A percentile compares a stretch with the other conserved stretches of the same genome.
phyloP scores from a whole-genome alignment of 2,329 filamentous ascomycete genomes.

The Talaromyces sp. region DNA sequence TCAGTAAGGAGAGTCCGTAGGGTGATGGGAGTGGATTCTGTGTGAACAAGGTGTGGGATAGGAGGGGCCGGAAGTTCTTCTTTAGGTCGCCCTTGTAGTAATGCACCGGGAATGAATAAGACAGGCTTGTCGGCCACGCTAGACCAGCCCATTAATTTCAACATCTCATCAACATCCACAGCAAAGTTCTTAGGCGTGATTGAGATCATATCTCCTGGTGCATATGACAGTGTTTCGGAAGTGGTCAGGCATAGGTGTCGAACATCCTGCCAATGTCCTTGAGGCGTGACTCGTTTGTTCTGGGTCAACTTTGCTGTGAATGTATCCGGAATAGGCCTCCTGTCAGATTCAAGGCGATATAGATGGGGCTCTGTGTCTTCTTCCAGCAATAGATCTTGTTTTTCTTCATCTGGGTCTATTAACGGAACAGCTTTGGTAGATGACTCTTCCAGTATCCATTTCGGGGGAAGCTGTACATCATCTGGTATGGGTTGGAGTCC shows the following conservation, averaged over 20 bases:
- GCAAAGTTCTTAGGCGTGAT: constrained; percentile 87
- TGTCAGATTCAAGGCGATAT: constrained; percentile 36
- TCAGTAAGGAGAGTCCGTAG: constrained; percentile 73
- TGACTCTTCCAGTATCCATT: constrained; percentile 55
- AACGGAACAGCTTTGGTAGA: constrained; percentile 6
- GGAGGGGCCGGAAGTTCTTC: constrained; percentile 27
- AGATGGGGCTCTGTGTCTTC: constrained; percentile 8
- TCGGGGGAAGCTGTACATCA: constrained; percentile 70
- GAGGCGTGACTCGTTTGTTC: constrained; percentile 74
- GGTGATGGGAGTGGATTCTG: constrained; percentile 47
- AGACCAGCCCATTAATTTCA: constrained; percentile 76
- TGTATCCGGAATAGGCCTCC: constrained; percentile 58
- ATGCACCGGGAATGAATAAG: constrained; percentile 43
- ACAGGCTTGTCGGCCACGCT: constrained; percentile 67
- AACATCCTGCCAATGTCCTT: constrained; percentile 88
- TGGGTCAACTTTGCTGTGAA: constrained; percentile 56
- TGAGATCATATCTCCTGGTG: constrained; percentile 74
- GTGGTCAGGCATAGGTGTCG: constrained; percentile 66
- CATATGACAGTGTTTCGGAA: constrained; percentile 46
- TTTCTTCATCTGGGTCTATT: constrained; percentile 1
- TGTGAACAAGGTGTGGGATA: constrained; percentile 36
- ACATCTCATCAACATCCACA: constrained; percentile 72
- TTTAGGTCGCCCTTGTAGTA: constrained; percentile 23
- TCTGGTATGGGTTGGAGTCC: constrained; percentile 68
- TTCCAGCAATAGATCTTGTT: neutral